Evolutionary conservation across 2,329 filamentous ascomycete genomes (phyloP).

Genomic region (Catunica adiposa): DNA sequence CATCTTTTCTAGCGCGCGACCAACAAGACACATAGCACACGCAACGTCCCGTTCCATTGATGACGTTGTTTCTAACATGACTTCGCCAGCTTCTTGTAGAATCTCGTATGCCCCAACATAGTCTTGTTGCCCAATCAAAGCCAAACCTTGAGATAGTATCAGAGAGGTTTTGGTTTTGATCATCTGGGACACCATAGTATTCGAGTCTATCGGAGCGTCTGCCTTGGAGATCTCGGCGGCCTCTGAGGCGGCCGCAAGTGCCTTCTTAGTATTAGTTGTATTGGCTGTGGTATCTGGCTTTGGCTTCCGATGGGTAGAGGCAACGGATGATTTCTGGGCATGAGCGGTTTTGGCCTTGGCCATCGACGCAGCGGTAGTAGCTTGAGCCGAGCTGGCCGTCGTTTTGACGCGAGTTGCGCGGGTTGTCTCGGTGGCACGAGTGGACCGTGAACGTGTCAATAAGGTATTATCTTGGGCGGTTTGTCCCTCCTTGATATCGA

Average conservation of each 20-base stretch:
- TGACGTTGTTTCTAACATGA: slow-evolving; percentile 16
- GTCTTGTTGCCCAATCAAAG: slow-evolving; percentile 32
- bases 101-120: slow-evolving; percentile 41
- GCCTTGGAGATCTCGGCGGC: not conserved
- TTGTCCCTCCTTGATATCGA: slow-evolving; percentile 19
- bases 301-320: not conserved
- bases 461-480: not conserved
- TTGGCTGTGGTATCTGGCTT: not conserved
- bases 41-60: slow-evolving; percentile 39
- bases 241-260: not conserved
- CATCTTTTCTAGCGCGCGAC: slow-evolving; percentile 56
- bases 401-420: slow-evolving; percentile 14
- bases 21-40: slow-evolving; percentile 50
- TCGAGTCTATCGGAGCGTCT: not conserved
- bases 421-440: slow-evolving; percentile 18
- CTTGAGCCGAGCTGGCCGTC: slow-evolving; percentile 3
- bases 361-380: not conserved
- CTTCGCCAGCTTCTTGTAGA: slow-evolving; percentile 32
- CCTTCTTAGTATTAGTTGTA: not conserved
- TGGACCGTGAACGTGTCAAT: slow-evolving; percentile 8
- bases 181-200: slow-evolving; percentile 4
- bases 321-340: not conserved
- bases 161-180: slow-evolving; percentile 23
- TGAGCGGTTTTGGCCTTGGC: not conserved
- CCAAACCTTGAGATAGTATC: slow-evolving; percentile 25